These are phyloP conservation scores for Trypanosoma conorhini DNA, from an alignment of 208 protist species.

Conservation along the genomic window DNA sequence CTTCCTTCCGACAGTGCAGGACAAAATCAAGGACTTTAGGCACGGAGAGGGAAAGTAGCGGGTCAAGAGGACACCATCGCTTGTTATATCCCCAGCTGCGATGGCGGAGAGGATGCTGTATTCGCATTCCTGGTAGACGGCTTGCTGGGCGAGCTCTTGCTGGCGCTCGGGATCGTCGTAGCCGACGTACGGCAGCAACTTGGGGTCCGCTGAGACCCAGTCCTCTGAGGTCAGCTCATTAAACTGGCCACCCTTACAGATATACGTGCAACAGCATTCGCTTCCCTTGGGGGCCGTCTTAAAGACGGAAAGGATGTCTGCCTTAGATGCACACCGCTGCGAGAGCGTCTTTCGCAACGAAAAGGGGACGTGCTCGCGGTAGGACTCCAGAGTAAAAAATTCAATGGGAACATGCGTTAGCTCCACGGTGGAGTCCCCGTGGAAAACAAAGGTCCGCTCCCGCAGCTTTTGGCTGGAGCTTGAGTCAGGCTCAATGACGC, in stretches of 20 bases:
- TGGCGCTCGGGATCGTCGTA: conserved; percentile 74
- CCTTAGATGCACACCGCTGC: conserved; percentile 54
- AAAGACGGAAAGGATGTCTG: conserved; percentile 78
- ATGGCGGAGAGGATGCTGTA: conserved; percentile 92
- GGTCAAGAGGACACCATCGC: conserved; percentile 89
- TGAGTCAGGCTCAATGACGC: conserved; percentile 87
- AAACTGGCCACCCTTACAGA: conserved; percentile 91
- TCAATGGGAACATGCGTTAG: conserved; percentile 91
- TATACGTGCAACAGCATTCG: conserved; percentile 74
- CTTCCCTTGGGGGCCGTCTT: conserved; percentile 71
- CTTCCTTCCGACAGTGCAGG: conserved; percentile 74
- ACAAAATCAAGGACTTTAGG: conserved; percentile 91
- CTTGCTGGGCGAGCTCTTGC: conserved; percentile 68
- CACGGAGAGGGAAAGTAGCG: conserved; percentile 92
- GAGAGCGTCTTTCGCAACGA: conserved; percentile 82
- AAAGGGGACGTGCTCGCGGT: conserved; percentile 90
- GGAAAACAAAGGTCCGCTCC: conserved; percentile 90
- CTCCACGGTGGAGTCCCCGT: conserved; percentile 70
- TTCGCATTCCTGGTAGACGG: conserved; percentile 89
- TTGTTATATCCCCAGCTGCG: conserved; percentile 87
- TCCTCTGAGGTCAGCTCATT: conserved; percentile 81
- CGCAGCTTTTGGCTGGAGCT: conserved; percentile 32
- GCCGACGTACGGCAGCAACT: conserved; percentile 60
- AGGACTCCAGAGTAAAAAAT: conserved; percentile 93
- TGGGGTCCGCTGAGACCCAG: conserved; percentile 84